Base-by-base conservation (phyloP, 2,329 filamentous ascomycete species). In the Leptographium radiaticola region DNA sequence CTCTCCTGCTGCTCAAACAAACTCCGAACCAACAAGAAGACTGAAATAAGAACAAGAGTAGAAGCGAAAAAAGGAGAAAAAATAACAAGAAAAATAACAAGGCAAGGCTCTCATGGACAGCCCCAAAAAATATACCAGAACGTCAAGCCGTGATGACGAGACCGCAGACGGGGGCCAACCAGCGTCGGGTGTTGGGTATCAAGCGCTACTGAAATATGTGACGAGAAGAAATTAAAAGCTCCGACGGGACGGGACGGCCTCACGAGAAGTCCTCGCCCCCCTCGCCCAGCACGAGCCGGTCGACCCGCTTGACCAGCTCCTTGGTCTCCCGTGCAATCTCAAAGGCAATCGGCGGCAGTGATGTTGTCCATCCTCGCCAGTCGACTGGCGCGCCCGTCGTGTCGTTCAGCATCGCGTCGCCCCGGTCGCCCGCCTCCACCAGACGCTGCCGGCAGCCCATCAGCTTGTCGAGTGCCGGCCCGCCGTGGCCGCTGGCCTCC, bases 291-390 rank as follows among this genome's bases (percentile, higher is more conserved):
- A 61, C 59, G 25, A 63, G 55, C 53, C 61, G 60, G 53, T 62
- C 67, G 38, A 63, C 58, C 8, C 60, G 57, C 55, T 63, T 61
- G 43, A 81, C 77, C 56, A 88, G 70, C 65, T 87, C 87, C 72
- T 91, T 93, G 51, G 85, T 86, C 68, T 89, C 86, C 56, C 86
- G 77, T 8, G 86, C 88, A 64, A 91, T 85, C 68, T 89, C 86
- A 67, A 94, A 94, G n/a, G 87, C 87, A 60, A 93, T 82, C 2
- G 87, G 87, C 12, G 87, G 87, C 51, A 95, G 70, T 33, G 80
- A 83, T 65, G 85, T 82, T 53, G 78, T 84, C 73, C 84, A 84
- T 63, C 75, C 73, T 58, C 74, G 74, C 79, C 79, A 82, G 58
- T 79, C 75, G 56, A 74, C 70, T 53, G 75, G 73, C 44, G 74